Conservation (phyloP, 352 stramenopile genomes). For the Labyrinthula sp. region DNA sequence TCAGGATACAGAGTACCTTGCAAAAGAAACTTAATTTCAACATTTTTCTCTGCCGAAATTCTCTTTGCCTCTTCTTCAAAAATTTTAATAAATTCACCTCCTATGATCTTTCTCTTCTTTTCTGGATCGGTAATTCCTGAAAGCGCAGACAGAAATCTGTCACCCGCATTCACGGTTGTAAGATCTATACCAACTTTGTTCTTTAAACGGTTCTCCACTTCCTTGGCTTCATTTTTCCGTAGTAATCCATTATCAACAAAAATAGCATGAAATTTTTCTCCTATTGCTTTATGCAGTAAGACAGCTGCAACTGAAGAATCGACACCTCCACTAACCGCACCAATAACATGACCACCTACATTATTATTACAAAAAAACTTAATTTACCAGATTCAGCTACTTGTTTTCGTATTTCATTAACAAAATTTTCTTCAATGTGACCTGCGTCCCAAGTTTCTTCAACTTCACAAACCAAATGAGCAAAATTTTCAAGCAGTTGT, state of each 20-base stretch:
- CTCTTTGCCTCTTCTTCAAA: conserved; percentile 70
- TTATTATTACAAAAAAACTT: no score
- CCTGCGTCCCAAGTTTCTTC: conserved; percentile 92
- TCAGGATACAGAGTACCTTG: conserved; percentile 97
- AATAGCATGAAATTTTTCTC: conserved; percentile 92
- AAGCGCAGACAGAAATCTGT: conserved; percentile 78
- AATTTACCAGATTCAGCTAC: no score
- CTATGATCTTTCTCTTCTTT: conserved; percentile 95
- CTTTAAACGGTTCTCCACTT: conserved; percentile 52
- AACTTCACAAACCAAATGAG: conserved; percentile 74
- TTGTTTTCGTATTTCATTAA: conserved; percentile 50
- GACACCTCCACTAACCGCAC: conserved; percentile 87
- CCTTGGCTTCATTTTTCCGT: conserved; percentile 70
- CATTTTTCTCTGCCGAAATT: conserved; percentile 51
- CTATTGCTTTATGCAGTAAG: conserved; percentile 83
- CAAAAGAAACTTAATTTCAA: conserved; percentile 71
- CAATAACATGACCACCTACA: conserved; percentile 82
- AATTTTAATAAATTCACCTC: conserved; percentile 93
- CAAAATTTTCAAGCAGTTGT: conserved; percentile 87
- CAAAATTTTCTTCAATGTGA: conserved; percentile 70
- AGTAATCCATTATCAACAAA: conserved; percentile 98
- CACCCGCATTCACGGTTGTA: conserved; percentile 77
- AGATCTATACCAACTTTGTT: conserved; percentile 83
- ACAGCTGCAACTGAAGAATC: conserved; percentile 94
- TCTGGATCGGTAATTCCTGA: conserved; percentile 84